phyloP scores from a whole-genome alignment of 441 rosid genomes.

The Sinapis alba region DNA sequence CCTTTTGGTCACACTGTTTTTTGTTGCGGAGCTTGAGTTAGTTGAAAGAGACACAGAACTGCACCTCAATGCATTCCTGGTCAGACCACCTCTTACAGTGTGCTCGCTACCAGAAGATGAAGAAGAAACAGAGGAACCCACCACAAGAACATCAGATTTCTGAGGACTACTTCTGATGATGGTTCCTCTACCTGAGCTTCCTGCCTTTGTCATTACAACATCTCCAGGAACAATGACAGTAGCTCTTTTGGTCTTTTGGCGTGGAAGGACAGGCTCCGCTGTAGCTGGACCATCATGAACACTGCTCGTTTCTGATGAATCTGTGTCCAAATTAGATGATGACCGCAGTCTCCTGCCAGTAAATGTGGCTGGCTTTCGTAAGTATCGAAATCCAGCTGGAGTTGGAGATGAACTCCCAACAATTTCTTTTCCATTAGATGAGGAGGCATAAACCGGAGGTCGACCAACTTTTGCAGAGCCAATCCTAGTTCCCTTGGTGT shows the following conservation, averaged over 20 bases:
- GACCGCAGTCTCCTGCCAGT: constrained; percentile 38
- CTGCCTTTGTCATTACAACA: constrained; percentile 40
- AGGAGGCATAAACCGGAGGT: constrained; percentile 10
- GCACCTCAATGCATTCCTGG: constrained; percentile 59
- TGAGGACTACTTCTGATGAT: constrained; percentile 40
- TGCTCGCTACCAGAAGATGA: constrained; percentile 51
- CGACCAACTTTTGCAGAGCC: constrained; percentile 51
- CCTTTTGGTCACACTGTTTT: constrained; percentile 46
- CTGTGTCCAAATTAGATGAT: constrained; percentile 52
- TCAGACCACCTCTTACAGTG: constrained; percentile 40
- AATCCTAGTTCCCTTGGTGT: constrained; percentile 49
- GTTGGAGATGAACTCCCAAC: constrained; percentile 69
- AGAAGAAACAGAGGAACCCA: constrained; percentile 37
- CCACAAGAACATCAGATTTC: constrained; percentile 43
- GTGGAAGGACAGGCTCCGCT: constrained; percentile 1
- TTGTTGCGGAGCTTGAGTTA: constrained; percentile 44
- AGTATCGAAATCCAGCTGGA: constrained; percentile 31
- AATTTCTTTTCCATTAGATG: constrained; percentile 58
- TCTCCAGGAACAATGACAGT: constrained; percentile 11
- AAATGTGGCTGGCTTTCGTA: constrained; percentile 44
- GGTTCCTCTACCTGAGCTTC: constrained; percentile 59
- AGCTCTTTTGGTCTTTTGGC: constrained; percentile 28
- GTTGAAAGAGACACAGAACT: constrained; percentile 53
- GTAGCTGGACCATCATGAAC: constrained; percentile 46
- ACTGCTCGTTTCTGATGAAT: constrained; percentile 67